phyloP scores from a whole-genome alignment of 1,284 basidiomycete species.

The Schizophyllum commune region DNA sequence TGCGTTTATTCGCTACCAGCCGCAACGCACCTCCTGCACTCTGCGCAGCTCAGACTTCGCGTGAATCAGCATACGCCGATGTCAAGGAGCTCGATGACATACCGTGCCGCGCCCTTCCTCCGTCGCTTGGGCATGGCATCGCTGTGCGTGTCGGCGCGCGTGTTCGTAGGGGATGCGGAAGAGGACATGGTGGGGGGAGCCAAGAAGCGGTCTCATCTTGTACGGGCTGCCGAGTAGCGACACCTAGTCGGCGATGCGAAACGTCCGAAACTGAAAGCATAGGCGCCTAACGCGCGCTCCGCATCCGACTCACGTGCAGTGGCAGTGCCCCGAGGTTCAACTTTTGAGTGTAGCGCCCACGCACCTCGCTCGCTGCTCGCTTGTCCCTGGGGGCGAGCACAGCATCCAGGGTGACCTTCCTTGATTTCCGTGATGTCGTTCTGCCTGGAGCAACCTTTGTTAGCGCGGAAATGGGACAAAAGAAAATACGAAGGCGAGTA shows the following conservation, averaged over 20 bases:
- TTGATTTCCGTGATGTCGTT: too few relatives aligned
- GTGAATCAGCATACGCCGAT: neutral
- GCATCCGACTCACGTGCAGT: neutral
- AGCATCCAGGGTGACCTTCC: too few relatives aligned
- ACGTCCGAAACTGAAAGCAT: neutral
- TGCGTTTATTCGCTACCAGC: conserved; percentile 5
- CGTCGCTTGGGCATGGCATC: neutral
- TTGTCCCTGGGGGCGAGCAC: too few relatives aligned
- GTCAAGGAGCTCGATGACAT: neutral
- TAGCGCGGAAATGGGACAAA: neutral
- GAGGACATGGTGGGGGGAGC: neutral
- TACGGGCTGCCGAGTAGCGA: neutral
- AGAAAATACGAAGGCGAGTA: neutral
- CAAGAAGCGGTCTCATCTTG: neutral
- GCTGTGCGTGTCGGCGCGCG: neutral
- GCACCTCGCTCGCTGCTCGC: too few relatives aligned
- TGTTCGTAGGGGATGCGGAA: neutral
- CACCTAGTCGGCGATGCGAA: neutral
- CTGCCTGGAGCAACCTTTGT: neutral
- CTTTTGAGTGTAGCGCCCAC: neutral
- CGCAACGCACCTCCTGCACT: conserved; percentile 54
- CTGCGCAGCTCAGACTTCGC: conserved; percentile 17
- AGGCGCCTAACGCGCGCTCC: neutral
- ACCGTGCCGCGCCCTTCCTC: neutral
- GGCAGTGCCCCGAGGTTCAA: neutral